Base-by-base conservation (phyloP, 371 early-diverging fungal species). In the Nosema granulosis region DNA sequence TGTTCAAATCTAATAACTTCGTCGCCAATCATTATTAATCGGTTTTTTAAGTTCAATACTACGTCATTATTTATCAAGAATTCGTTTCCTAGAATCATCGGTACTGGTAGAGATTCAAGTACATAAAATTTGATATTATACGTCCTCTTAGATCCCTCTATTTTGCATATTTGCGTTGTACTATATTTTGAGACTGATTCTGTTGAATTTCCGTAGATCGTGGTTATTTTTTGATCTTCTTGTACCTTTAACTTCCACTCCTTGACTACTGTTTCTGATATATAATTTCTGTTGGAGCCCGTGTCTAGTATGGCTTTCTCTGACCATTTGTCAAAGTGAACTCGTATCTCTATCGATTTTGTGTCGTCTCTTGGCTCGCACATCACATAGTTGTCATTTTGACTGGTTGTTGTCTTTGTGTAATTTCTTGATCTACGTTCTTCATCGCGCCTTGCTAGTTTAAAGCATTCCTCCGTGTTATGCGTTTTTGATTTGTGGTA, bases 121-220 rank as follows among this genome's bases (percentile, higher is more conserved):
- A 66, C 22, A 66, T 66, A 66, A 43, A 63, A 63, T 35, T 32
- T 35, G 35, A 4, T 35, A 6, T 35, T 6, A 63, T 63, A 66
- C 1, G 3, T 16, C 24, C 49, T 38, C 18, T 49, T 28, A 24
- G 24, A 31, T 20, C n/a, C n/a, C 18, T 32, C 12, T 26, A 61
- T 11, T n/a, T n/a, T n/a, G n/a, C n/a, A n/a, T n/a, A n/a, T n/a
- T 26, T 11, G 2, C 2, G 3, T 61, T 2, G 9, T 32, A 3
- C 26, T 9, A 6, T 6, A 16, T 28, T 32, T 24, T 31, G 4
- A 11, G 11, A 24, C 24, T 3, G 26, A 4, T 28, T 61, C 61
- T 13, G 3, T 61, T 11, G 32, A 28, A 26, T n/a, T 9, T 11
- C 61, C 61, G 34, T 31, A 61, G 12, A 61, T 20, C 12, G 34